A percentile compares a stretch with the other conserved stretches of the same genome.
Conservation (phyloP, 352 stramenopile species). For the Phytophthora pisi region DNA sequence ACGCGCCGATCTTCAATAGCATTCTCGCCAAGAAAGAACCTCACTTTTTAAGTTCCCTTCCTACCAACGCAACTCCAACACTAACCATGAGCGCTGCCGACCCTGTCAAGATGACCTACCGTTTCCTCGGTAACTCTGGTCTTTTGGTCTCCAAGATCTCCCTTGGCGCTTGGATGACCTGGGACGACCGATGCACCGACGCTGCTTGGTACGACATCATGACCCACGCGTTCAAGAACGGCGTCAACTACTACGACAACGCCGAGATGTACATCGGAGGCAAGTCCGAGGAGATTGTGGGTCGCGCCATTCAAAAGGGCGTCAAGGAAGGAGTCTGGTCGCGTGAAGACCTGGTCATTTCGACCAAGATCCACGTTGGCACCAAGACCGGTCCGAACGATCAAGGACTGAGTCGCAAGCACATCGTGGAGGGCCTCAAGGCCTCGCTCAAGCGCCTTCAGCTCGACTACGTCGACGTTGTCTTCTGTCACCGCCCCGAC, state of each 20-base stretch:
- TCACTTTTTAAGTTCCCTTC: conserved; percentile 8
- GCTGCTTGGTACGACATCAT: conserved; percentile 41
- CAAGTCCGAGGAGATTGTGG: conserved; percentile 42
- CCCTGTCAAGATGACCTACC: conserved; percentile 37
- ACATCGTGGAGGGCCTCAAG: conserved; percentile 42
- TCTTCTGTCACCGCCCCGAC: conserved; percentile 60
- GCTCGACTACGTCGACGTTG: conserved; percentile 47
- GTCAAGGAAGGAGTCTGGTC: conserved; percentile 32
- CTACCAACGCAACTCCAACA: background rate
- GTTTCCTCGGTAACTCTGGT: conserved; percentile 41
- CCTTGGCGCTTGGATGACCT: conserved; percentile 36
- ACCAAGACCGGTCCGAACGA: conserved; percentile 20
- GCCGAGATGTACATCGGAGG: conserved; percentile 48
- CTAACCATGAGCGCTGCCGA: conserved; percentile 2
- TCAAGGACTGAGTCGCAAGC: conserved; percentile 38
- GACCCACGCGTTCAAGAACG: conserved; percentile 38
- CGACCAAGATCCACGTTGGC: conserved; percentile 55
- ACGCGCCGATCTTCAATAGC: no score
- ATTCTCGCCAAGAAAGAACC: background rate
- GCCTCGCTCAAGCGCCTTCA: conserved; percentile 38
- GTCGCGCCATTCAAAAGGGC: conserved; percentile 42
- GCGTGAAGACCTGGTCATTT: conserved; percentile 54
- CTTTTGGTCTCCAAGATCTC: conserved; percentile 48
- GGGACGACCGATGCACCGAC: conserved; percentile 20
- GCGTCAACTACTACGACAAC: conserved; percentile 59